Percentiles rank a stretch among this genome's conserved stretches.
Evolutionary conservation across 306 rosid genomes (phyloP).

Genomic region (Hippophae tibetana): DNA sequence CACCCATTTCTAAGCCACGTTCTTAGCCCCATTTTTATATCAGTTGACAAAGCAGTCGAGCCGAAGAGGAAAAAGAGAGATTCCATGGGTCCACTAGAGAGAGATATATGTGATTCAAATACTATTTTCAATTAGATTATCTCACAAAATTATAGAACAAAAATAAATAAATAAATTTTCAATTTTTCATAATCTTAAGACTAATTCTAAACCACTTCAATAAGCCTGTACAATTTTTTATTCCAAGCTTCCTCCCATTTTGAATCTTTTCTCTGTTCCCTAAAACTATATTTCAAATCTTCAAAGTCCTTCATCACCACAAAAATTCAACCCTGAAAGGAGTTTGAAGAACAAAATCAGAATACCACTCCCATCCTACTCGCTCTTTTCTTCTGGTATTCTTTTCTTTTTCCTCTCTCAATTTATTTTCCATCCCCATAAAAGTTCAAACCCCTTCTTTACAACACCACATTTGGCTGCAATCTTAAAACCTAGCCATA

Average conservation of each 20-base stretch:
- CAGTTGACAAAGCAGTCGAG: neutral
- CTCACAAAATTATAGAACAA: slow-evolving; percentile 10
- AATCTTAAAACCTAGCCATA: too few species aligned
- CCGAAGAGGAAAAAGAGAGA: slow-evolving; percentile 12
- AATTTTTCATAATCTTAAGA: neutral
- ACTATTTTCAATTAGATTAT: slow-evolving; percentile 12
- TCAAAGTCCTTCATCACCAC: slow-evolving; percentile 39
- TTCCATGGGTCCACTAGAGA: slow-evolving; percentile 8
- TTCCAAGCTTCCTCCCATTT: slow-evolving; percentile 25
- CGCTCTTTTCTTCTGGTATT: slow-evolving; percentile 24
- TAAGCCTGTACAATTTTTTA: slow-evolving; percentile 58
- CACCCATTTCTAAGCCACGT: slow-evolving; percentile 19
- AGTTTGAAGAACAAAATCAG: slow-evolving; percentile 5
- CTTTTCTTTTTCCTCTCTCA: too few species aligned
- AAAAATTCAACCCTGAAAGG: slow-evolving; percentile 25
- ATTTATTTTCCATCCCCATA: too few species aligned
- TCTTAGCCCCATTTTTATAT: slow-evolving; percentile 6
- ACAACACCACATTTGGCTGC: too few species aligned
- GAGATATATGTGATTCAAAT: slow-evolving; percentile 8
- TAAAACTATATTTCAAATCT: slow-evolving; percentile 39
- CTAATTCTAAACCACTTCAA: neutral
- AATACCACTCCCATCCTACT: slow-evolving; percentile 25
- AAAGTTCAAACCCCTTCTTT: too few species aligned
- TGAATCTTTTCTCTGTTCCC: slow-evolving; percentile 27
- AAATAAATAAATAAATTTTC: neutral